phyloP scores from a whole-genome alignment of 306 rosid species.

The Amphicarpaea edgeworthii region DNA sequence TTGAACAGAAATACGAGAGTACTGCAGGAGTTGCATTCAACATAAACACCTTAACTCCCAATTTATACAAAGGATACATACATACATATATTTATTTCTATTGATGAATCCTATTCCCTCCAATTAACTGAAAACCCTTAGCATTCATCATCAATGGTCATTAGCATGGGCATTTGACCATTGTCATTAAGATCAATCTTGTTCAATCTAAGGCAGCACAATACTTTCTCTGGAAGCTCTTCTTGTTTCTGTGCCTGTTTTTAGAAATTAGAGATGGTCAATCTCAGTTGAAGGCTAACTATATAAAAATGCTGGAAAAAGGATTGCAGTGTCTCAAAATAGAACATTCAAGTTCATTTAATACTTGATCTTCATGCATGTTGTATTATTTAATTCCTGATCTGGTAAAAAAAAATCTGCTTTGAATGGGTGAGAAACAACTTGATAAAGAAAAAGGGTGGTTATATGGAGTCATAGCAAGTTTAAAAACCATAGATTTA shows the following conservation, averaged over 20 bases:
- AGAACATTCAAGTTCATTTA: conserved; percentile 2
- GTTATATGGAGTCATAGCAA: neutral
- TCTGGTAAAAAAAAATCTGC: neutral
- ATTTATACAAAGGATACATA: neutral
- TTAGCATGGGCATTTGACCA: conserved; percentile 73
- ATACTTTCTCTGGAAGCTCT: conserved; percentile 89
- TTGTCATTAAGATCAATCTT: conserved; percentile 79
- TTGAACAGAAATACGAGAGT: conserved; percentile 4
- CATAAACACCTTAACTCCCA: conserved; percentile 5
- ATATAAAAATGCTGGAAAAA: neutral
- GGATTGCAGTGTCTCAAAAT: neutral
- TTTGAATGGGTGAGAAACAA: neutral
- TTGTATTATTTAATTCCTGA: neutral
- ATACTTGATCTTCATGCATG: neutral
- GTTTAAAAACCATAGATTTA: conserved; percentile 26
- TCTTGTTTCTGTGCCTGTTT: conserved; percentile 89
- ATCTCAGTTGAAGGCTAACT: conserved; percentile 24
- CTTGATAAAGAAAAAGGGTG: neutral
- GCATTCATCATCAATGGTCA: conserved; percentile 61
- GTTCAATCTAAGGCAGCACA: conserved; percentile 91
- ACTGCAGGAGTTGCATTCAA: conserved; percentile 16
- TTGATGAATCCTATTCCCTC: conserved; percentile 26
- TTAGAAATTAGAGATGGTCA: conserved; percentile 11
- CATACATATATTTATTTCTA: conserved; percentile 7
- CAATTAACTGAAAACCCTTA: conserved; percentile 35